phyloP scores from a whole-genome alignment of 2,329 filamentous ascomycete species.

The Bisporella sp. region DNA sequence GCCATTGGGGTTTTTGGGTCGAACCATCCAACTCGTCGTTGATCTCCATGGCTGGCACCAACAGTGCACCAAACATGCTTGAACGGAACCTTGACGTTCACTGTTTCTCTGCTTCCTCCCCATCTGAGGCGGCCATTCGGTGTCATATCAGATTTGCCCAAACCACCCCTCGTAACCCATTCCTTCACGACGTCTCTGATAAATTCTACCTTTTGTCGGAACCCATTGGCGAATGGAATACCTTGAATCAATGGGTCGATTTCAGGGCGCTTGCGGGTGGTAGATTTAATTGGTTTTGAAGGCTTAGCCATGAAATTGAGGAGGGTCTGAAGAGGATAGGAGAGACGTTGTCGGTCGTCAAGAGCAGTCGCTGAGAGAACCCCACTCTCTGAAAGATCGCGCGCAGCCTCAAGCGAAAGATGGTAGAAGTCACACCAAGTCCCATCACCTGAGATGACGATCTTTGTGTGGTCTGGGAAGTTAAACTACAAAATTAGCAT shows the following conservation, averaged over 20 bases:
- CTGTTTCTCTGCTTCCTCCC: constrained; percentile 50
- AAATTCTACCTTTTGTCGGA: constrained; percentile 69
- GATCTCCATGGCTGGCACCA: constrained; percentile 54
- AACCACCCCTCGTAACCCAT: constrained; percentile 63
- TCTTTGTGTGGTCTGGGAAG: constrained; percentile 82
- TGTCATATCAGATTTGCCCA: constrained; percentile 59
- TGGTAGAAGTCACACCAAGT: constrained; percentile 73
- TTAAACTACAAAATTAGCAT: constrained; percentile 53
- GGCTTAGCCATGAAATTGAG: constrained; percentile 54
- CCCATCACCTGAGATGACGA: constrained; percentile 69
- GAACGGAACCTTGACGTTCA: constrained; percentile 42
- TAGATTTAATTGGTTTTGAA: constrained; percentile 39
- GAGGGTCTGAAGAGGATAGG: constrained; percentile 66
- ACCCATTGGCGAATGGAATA: constrained; percentile 65
- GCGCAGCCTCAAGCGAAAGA: constrained; percentile 62
- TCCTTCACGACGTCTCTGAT: constrained; percentile 61
- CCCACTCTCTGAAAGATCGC: constrained; percentile 55
- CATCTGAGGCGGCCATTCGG: constrained; percentile 46
- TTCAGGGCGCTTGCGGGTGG: constrained; percentile 49
- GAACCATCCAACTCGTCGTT: constrained; percentile 28
- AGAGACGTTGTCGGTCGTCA: constrained; percentile 63
- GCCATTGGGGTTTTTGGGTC: constrained; percentile 25
- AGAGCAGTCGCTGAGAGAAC: constrained; percentile 65
- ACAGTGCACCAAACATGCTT: constrained; percentile 66
- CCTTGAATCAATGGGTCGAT: constrained; percentile 54